Evolutionary conservation across 192 early-diverging fungal species (phyloP).

Genomic region (Coemansia sp.): DNA sequence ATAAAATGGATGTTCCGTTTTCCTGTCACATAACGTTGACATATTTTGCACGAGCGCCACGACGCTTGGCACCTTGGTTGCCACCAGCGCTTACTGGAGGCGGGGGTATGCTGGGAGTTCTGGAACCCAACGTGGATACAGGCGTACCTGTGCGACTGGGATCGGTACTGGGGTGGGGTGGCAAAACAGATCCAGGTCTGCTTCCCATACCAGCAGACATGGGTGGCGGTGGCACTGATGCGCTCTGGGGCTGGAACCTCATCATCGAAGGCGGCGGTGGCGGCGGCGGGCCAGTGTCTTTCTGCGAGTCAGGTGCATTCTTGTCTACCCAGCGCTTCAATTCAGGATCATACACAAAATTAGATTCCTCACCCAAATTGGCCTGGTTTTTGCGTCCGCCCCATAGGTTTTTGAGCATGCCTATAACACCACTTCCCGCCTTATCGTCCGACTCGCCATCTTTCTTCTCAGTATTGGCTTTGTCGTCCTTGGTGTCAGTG

Average conservation of each 20-base stretch:
- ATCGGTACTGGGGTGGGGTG: slow-evolving; percentile 18
- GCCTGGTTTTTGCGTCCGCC: slow-evolving; percentile 63
- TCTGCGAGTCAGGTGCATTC: slow-evolving; percentile 36
- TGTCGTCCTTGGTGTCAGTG: slow-evolving; percentile 11
- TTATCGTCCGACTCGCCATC: slow-evolving; percentile 50
- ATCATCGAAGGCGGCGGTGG: slow-evolving; percentile 48
- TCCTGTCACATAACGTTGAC: slow-evolving; percentile 53
- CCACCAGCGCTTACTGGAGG: slow-evolving; percentile 19
- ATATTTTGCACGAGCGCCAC: slow-evolving; percentile 52
- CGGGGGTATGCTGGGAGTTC: slow-evolving; percentile 6
- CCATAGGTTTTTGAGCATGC: slow-evolving; percentile 54
- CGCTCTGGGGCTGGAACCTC: slow-evolving; percentile 29
- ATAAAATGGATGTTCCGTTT: background rate
- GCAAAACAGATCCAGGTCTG: slow-evolving; percentile 8
- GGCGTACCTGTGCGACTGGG: slow-evolving; percentile 39
- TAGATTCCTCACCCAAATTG: slow-evolving; percentile 81
- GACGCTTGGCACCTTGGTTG: slow-evolving; percentile 26
- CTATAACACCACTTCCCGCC: slow-evolving; percentile 56
- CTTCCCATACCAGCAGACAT: background rate
- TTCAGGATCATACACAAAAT: slow-evolving; percentile 85
- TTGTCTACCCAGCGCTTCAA: slow-evolving; percentile 81
- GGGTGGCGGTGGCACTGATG: slow-evolving; percentile 16
- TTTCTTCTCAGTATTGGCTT: slow-evolving; percentile 8
- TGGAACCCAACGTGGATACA: slow-evolving; percentile 8
- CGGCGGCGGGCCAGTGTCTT: slow-evolving; percentile 26